Evolutionary conservation across 257 asterid genomes (phyloP), one percentile per base, ranked within the genome.

Genomic region (Leptodermis oblonga): DNA sequence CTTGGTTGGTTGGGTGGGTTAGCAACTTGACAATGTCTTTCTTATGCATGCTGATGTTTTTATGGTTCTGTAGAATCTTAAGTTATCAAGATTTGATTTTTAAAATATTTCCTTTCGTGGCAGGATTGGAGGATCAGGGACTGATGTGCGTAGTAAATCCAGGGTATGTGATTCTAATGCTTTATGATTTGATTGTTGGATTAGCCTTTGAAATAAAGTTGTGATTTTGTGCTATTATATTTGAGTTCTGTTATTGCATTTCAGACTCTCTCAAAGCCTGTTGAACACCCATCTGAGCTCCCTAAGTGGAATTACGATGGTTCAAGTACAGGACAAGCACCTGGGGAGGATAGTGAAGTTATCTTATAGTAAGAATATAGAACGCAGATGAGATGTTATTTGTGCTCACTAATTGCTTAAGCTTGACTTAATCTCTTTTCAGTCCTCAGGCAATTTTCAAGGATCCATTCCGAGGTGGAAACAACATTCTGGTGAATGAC

Each of bases 231-330:
- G 63, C 28, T 60, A 43, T 14, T 45, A 51, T 70, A 17, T 53
- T 49, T 13, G 61, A 13, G 58, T 49, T 56, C 61, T 42, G 43
- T 77, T n/a, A n/a, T n/a, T 78, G 20, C 61, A 55, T 62, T 77
- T 62, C 86, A 93, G 99, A 90, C 97, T 37, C 43, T 93, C 62
- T 72, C 95, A 37, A 90, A 86, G 84, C 97, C 96, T 51, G 95
- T 91, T 45, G 79, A 87, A 72, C 90, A 89, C 79, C 96, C 97
- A 49, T 91, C 97, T 17, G 99, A 90, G 85, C 97, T 93, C 67
- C 99, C 99, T 37, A 93, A 88, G 78, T 93, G 97, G 99, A 93
- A 93, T 85, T 93, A 88, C 48, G 99, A 93, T 72, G 99, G 99
- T 78, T 93, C 99, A 20, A 93, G 99, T 74, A 93, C 97, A 20